A percentile compares a stretch with the other conserved stretches of the same genome.
phyloP scores from a whole-genome alignment of 257 asterid genomes.

The Forsythia suspensa region DNA sequence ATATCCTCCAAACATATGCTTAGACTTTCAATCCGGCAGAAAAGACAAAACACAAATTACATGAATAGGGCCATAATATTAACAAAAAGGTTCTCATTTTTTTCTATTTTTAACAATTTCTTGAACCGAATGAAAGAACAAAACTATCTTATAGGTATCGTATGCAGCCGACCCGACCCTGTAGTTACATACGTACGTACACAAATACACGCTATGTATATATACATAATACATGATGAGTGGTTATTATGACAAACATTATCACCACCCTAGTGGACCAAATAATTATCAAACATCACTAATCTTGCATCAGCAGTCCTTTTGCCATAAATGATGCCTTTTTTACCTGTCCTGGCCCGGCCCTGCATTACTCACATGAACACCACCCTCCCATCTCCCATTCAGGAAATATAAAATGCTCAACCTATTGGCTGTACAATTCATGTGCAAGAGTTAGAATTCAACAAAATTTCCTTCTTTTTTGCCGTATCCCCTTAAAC shows the following conservation, averaged over 20 bases:
- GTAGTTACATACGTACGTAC: background rate
- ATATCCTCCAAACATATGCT: no score
- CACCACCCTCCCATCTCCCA: background rate
- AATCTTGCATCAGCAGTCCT: background rate
- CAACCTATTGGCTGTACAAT: background rate
- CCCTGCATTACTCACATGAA: background rate
- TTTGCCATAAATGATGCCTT: background rate
- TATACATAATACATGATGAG: background rate
- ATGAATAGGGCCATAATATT: background rate
- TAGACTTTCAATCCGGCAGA: no score
- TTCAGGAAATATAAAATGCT: background rate
- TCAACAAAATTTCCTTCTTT: background rate
- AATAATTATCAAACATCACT: background rate
- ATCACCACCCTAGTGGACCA: background rate
- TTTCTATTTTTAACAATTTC: background rate
- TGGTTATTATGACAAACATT: background rate
- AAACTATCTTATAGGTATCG: background rate
- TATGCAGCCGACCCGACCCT: background rate
- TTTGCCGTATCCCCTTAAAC: background rate
- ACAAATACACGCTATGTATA: background rate
- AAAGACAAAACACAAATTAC: background rate
- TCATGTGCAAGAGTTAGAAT: constrained; percentile 1
- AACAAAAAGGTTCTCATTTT: background rate
- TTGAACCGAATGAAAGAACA: background rate
- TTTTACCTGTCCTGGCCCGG: background rate